Evolutionary conservation across 495 filamentous ascomycete genomes (phyloP).

Genomic region (Hypoxylon fragiforme): DNA sequence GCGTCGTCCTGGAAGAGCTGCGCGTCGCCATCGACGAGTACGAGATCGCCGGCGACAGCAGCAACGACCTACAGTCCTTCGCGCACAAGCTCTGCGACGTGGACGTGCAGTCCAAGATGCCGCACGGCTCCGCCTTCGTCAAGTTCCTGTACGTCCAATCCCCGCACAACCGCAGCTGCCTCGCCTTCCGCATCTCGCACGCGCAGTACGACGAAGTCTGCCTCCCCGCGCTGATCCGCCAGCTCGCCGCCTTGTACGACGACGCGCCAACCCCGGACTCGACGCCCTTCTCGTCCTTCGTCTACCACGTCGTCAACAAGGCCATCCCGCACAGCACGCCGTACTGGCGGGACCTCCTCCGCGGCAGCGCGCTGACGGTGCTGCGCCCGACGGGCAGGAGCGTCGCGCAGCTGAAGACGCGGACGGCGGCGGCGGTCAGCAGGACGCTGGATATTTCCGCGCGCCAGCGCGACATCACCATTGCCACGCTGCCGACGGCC

Average conservation of each 20-base stretch:
- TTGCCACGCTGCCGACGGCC: conserved; percentile 60
- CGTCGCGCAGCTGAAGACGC: conserved; percentile 33
- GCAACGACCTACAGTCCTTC: conserved; percentile 56
- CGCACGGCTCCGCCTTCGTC: conserved; percentile 65
- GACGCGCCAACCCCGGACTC: conserved; percentile 38
- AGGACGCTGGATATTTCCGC: conserved; percentile 49
- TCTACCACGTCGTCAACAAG: conserved; percentile 47
- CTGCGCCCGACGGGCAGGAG: no score
- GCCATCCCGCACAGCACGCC: conserved; percentile 39
- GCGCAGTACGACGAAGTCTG: conserved; percentile 77
- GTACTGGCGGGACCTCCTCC: conserved; percentile 63
- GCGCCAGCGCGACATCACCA: conserved; percentile 54
- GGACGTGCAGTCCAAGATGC: conserved; percentile 54
- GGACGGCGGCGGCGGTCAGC: conserved; percentile 41
- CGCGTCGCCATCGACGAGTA: conserved; percentile 56
- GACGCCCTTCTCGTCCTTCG: conserved; percentile 64
- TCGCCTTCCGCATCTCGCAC: conserved; percentile 70
- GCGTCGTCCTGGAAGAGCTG: conserved; percentile 63
- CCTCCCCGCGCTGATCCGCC: conserved; percentile 61
- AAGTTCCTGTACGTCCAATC: conserved; percentile 62
- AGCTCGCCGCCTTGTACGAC: conserved; percentile 44
- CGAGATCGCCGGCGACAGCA: conserved; percentile 58
- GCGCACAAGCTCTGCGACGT: conserved; percentile 51
- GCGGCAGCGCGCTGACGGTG: conserved; percentile 53
- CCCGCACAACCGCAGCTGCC: conserved; percentile 54